Evolutionary conservation across 805 yeast species (phyloP).

Genomic region (Starmerella roubikii): DNA sequence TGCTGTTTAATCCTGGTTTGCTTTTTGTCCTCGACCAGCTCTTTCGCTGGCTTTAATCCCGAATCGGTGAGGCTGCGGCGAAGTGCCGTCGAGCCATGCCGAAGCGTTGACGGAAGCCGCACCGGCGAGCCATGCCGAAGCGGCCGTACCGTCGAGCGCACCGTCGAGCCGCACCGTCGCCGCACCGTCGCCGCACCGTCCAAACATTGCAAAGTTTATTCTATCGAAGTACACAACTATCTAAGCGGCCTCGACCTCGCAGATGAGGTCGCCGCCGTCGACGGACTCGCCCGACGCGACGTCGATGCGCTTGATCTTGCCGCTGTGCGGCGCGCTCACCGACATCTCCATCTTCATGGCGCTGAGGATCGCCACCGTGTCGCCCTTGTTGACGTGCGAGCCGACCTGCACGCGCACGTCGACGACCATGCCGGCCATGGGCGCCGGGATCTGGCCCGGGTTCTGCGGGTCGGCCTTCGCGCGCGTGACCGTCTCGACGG

Average conservation of each 20-base stretch:
- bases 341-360: conserved; percentile 99
- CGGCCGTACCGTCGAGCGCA: too few relatives aligned
- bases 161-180: too few relatives aligned
- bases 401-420: conserved; percentile 87
- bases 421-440: conserved; percentile 97
- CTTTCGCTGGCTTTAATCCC: too few relatives aligned
- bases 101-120: too few relatives aligned
- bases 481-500: conserved; percentile 72
- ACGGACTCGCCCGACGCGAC: conserved; percentile 90
- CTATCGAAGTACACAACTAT: too few relatives aligned
- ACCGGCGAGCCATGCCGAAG: too few relatives aligned
- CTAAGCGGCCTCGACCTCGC: conserved; percentile 33
- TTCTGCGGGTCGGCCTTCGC: conserved; percentile 82
- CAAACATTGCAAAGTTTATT: background rate
- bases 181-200: background rate
- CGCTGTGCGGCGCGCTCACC: conserved; percentile 79
- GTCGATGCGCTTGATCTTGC: conserved; percentile 61
- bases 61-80: too few relatives aligned
- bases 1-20: too few relatives aligned
- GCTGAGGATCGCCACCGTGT: conserved; percentile 80
- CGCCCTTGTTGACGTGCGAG: conserved; percentile 87
- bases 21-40: too few relatives aligned
- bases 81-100: too few relatives aligned
- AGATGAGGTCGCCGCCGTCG: conserved; percentile 82
- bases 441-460: conserved; percentile 91